phyloP scores from a whole-genome alignment of 805 yeast species.

The Zygosaccharomyces pseudorouxii region DNA sequence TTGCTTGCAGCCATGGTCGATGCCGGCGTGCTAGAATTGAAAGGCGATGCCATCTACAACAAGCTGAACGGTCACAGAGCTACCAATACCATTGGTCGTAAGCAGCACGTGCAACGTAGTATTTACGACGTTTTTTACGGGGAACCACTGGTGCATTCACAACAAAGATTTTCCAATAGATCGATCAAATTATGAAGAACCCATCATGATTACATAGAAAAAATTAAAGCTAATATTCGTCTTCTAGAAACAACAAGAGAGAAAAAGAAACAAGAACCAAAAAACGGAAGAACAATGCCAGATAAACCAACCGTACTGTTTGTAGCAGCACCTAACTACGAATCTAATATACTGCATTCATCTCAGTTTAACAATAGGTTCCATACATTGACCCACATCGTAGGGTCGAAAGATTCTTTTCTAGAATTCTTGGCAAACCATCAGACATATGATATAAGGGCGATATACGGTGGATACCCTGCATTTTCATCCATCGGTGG shows the following conservation, averaged over 20 bases:
- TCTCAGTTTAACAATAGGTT: conserved; percentile 14
- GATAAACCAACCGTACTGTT: conserved; percentile 22
- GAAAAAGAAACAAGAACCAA: neutral
- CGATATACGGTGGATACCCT: conserved; percentile 57
- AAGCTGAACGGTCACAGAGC: conserved; percentile 20
- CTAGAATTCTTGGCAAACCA: conserved; percentile 15
- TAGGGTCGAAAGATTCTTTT: conserved; percentile 17
- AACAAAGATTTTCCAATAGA: conserved; percentile 10
- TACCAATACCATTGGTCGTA: conserved; percentile 19
- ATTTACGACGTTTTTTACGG: conserved; percentile 27
- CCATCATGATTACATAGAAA: neutral
- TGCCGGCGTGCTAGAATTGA: conserved; percentile 53
- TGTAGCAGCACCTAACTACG: conserved; percentile 19
- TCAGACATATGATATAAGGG: conserved; percentile 31
- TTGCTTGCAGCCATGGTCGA: conserved; percentile 62
- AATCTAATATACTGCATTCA: conserved; percentile 14
- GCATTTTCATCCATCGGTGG: conserved; percentile 53
- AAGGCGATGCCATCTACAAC: conserved; percentile 28
- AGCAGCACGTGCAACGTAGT: conserved; percentile 13
- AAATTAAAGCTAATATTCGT: conserved; percentile 1
- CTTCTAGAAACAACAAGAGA: neutral
- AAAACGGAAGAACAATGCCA: neutral
- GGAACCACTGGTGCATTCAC: conserved; percentile 9
- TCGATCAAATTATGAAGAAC: conserved; percentile 6
- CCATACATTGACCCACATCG: conserved; percentile 12